Evolutionary conservation across 441 rosid species (phyloP), one percentile per base, ranked within the genome.

Genomic region (Brassica hybrid): DNA sequence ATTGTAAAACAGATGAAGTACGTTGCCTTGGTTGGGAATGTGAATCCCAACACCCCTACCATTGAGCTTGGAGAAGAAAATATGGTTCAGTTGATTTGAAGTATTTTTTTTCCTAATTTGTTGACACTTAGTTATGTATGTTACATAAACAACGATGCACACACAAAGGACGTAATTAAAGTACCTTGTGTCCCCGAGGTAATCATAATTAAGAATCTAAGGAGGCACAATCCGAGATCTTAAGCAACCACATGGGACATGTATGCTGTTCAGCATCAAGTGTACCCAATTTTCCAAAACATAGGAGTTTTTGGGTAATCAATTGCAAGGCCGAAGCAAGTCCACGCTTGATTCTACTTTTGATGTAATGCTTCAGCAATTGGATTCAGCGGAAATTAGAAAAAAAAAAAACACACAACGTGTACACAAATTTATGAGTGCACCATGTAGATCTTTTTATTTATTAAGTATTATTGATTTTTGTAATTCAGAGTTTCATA

Each of bases 191-290:
- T 73, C 78, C 77, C 77, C 23, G 9, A 63, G 5, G 12, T 79
- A 79, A 79, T 79, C 71, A 79, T 74, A 65, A 68, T 79, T 73
- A 73, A 74, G 75, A 54, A 79, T 63, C 74, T 79, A 68, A 73
- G 52, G 61, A 67, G 65, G 71, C 82, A 54, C 68, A 79, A 74
- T 68, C 78, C 59, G 16, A 79, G 75, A 74, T 79, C 59, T 74
- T 68, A 79, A 74, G 75, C 78, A 79, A 79, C 78, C 78, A 67
- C 13, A 67, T 73, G 78, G 71, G 75, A 68, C 78, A 79, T 73
- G 66, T 68, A 79, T 79, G 75, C 19, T n/a, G 45, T 63, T 74
- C 65, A 69, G 50, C 43, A 73, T 68, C 75, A 74, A 73, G 77
- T 74, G 18, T 38, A 79, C 71, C 48, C 41, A 56, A 79, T 30